Evolutionary conservation across 192 early-diverging fungal species (phyloP).

Genomic region (Linnemannia exigua): DNA sequence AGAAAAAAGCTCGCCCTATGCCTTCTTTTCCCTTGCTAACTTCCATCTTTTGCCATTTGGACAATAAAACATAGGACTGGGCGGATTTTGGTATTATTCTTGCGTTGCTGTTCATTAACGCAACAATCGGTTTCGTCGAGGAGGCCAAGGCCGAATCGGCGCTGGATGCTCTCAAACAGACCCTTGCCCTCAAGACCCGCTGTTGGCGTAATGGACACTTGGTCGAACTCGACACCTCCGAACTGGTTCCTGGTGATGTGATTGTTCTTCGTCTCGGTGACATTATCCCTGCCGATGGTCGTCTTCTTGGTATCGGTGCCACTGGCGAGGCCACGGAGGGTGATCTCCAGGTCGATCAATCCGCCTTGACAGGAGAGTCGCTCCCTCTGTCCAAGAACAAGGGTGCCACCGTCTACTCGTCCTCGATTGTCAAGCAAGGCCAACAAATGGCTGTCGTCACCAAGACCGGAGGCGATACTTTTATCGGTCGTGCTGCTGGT

Average conservation of each 20-base stretch:
- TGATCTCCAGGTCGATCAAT: slow-evolving; percentile 91
- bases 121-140: slow-evolving; percentile 92
- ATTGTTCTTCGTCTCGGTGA: slow-evolving; percentile 94
- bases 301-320: slow-evolving; percentile 83
- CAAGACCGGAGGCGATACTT: slow-evolving; percentile 93
- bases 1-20: too few relatives aligned
- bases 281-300: slow-evolving; percentile 93
- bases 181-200: slow-evolving; percentile 89
- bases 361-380: slow-evolving; percentile 95
- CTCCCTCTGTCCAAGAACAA: slow-evolving; percentile 90
- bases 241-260: slow-evolving; percentile 93
- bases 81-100: slow-evolving; percentile 89
- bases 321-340: slow-evolving; percentile 84
- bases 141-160: slow-evolving; percentile 95
- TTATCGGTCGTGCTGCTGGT: slow-evolving; percentile 94
- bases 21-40: too few relatives aligned
- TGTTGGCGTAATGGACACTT: slow-evolving; percentile 84
- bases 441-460: slow-evolving; percentile 94
- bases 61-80: slow-evolving; percentile 31
- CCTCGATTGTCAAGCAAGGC: slow-evolving; percentile 95
- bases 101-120: slow-evolving; percentile 87
- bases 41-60: too few relatives aligned
- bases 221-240: slow-evolving; percentile 78
- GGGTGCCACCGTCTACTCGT: slow-evolving; percentile 89
- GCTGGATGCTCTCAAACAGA: slow-evolving; percentile 95